Base-by-base conservation (phyloP, 2,329 filamentous ascomycete genomes). In the Fusarium phyllophilum region DNA sequence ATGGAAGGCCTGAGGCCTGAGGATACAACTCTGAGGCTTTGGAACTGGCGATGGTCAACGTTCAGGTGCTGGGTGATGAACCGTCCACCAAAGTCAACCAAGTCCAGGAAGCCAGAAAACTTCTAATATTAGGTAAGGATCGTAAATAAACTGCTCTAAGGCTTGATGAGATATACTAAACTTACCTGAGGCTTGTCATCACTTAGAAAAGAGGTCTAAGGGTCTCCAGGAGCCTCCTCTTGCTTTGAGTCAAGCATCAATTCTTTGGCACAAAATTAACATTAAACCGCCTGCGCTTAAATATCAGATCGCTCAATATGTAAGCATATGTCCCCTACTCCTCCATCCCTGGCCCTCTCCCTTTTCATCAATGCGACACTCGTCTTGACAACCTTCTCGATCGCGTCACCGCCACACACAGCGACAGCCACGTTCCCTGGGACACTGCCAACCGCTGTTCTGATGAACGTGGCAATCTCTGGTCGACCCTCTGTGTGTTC, bases 271-370 rank as follows among this genome's bases (percentile, higher is more conserved):
- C 17, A 48, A n/a, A 15, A 56, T 60, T 67, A 70, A 17, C 18
- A 61, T 66, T 62, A 62, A 20, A 38, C 45, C 10, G 6, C n/a
- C 20, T 22, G n/a, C 8, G 24, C 29, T 55, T 54, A 78, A 42
- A 71, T 75, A 44, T 77, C 74, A 6, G 76, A 68, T 15, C 76
- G 66, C 51, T 78, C 77, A 24, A 78, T 41, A 29, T 78, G 75
- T 8, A 78, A 45, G 29, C 73, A 75, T 60, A 78, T 52, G 24
- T 71, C 68, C 12, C 76, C 56, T 3, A 26, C 48, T 3, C 69
- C 63, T 20, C 66, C 74, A 22, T 75, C 72, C 6, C 26, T 51
- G 14, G 45, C 66, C 6, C 68, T 55, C 22, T 73, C 66, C 12
- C 61, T 65, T 41, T 63, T 59, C 10, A 78, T 41, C 4, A 58